Percentiles rank a stretch among this genome's conserved stretches.
These are phyloP conservation scores for Penicillium maclennaniae DNA, from an alignment of 495 filamentous ascomycete genomes.

Conservation along the genomic window DNA sequence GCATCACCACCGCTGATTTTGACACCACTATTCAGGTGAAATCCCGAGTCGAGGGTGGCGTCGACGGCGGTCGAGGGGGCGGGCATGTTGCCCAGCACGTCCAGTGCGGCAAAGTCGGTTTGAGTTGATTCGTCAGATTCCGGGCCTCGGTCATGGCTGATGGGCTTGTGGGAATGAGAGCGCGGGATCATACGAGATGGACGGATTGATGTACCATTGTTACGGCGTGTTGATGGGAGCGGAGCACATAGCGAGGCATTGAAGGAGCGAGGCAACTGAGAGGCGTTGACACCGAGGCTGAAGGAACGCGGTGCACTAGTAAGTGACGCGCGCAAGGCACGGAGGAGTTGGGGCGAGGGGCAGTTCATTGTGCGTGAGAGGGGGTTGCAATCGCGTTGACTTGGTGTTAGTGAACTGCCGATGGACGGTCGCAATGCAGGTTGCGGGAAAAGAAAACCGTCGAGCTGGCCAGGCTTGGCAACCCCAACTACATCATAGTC, in stretches of 20 bases:
- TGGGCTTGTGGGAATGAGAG: constrained; percentile 36
- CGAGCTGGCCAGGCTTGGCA: neutral
- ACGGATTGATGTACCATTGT: constrained; percentile 27
- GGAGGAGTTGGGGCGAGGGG: constrained; percentile 44
- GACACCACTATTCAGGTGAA: constrained; percentile 73
- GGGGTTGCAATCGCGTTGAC: neutral
- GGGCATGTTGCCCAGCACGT: constrained; percentile 75
- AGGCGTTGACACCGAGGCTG: constrained; percentile 14
- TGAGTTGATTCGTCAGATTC: constrained; percentile 56
- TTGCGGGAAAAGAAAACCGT: constrained; percentile 1
- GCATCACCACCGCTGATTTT: constrained; percentile 62
- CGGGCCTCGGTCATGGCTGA: constrained; percentile 55
- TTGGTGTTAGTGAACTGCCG: neutral
- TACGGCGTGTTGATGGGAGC: constrained; percentile 18
- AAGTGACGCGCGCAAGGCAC: constrained; percentile 40
- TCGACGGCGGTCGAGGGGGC: constrained; percentile 80
- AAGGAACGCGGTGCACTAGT: constrained; percentile 5
- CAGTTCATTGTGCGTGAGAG: constrained; percentile 30
- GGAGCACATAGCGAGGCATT: constrained; percentile 9
- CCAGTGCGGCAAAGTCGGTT: constrained; percentile 70
- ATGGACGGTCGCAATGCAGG: neutral
- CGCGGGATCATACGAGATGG: constrained; percentile 40
- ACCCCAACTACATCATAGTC: neutral
- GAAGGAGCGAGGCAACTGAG: constrained; percentile 9
- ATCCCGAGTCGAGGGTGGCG: constrained; percentile 70